Evolutionary conservation across 2,329 filamentous ascomycete genomes (phyloP).

Genomic region (Microdochium bolleyi): DNA sequence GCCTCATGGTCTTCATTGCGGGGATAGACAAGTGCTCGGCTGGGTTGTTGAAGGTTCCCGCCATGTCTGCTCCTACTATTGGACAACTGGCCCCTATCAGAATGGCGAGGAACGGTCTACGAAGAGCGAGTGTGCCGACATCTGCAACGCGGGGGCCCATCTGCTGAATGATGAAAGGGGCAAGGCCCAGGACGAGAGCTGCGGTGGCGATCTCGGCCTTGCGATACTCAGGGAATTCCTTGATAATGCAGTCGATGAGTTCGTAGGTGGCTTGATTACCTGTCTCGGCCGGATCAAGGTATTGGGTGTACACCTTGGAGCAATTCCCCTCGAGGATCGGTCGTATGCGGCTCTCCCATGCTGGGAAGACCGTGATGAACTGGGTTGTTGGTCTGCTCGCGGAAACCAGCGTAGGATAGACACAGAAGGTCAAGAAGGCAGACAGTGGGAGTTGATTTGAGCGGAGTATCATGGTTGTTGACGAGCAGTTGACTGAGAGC

Average conservation of each 20-base stretch:
- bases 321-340: background rate
- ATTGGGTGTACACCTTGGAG: background rate
- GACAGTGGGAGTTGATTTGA: too few relatives aligned
- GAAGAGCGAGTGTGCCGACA: conserved; percentile 7
- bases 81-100: conserved; percentile 10
- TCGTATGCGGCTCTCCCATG: background rate
- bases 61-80: conserved; percentile 2
- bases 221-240: conserved; percentile 9
- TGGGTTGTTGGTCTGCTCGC: background rate
- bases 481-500: too few relatives aligned
- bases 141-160: conserved; percentile 10
- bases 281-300: background rate
- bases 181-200: conserved; percentile 9
- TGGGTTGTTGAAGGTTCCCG: background rate
- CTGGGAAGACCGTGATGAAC: background rate
- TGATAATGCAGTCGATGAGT: conserved; percentile 10
- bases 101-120: conserved; percentile 8
- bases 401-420: background rate
- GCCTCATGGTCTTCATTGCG: background rate
- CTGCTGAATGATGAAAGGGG: conserved; percentile 9
- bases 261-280: background rate
- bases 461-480: too few relatives aligned
- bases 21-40: background rate
- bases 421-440: background rate
- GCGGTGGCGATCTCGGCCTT: conserved; percentile 12